Conservation (phyloP, 2,329 filamentous ascomycete genomes). For the Escovopsis weberi region DNA sequence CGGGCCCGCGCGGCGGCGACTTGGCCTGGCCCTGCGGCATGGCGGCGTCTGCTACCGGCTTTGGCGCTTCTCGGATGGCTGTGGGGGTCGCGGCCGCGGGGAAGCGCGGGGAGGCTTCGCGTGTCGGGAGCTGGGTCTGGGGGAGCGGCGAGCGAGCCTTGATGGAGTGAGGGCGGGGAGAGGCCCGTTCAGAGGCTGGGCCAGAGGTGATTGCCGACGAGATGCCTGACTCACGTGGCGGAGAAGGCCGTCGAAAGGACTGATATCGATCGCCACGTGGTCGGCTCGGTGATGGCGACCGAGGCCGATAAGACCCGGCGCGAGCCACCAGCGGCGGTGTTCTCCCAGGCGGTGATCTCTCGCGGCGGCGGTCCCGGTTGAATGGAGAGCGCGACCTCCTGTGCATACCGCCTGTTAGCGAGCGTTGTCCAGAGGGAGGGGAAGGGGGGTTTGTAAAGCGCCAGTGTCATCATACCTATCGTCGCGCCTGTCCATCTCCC, state of each 20-base stretch:
- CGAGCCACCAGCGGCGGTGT: constrained; percentile 16
- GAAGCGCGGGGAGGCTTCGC: constrained; percentile 23
- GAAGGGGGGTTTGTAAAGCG: too few relatives aligned
- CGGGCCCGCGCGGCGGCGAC: constrained; percentile 41
- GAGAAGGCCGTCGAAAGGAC: constrained; percentile 32
- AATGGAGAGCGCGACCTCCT: constrained; percentile 41
- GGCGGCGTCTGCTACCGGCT: constrained; percentile 13
- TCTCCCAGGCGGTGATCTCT: constrained; percentile 17
- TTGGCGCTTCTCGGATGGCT: constrained; percentile 15
- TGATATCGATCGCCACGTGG: constrained; percentile 30
- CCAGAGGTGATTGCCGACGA: constrained; percentile 37
- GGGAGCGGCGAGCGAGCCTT: constrained; percentile 32
- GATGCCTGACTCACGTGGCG: constrained; percentile 32
- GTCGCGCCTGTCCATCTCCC: constrained; percentile 27
- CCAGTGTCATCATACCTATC: constrained; percentile 18
- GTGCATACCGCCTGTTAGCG: constrained; percentile 17
- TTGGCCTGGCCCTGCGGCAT: constrained; percentile 13
- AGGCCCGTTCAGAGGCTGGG: constrained; percentile 35
- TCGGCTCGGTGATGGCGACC: constrained; percentile 36
- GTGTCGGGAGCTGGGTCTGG: constrained; percentile 14
- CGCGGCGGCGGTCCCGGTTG: constrained; percentile 30
- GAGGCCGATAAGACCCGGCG: constrained; percentile 35
- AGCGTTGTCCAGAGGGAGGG: constrained; percentile 2
- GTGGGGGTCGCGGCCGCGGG: constrained; percentile 9
- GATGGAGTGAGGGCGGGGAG: constrained; percentile 33